Evolutionary conservation across 495 filamentous ascomycete species (phyloP), one percentile per base, ranked within the genome.

Genomic region (Lophiostoma macrostomum): DNA sequence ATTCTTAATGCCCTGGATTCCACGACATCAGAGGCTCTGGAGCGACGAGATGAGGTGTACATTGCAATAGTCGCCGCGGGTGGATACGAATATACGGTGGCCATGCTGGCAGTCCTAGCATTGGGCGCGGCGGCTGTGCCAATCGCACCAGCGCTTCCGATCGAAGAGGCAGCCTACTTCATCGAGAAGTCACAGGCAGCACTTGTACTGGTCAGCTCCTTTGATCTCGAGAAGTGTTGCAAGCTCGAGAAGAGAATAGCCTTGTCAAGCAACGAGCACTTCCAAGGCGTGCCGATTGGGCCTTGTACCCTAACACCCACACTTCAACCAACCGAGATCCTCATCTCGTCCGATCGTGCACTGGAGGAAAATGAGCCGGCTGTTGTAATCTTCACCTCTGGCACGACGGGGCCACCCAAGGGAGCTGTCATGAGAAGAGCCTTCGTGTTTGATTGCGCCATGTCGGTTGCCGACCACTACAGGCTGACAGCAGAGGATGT

Each of bases 41-140:
- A 61, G 3, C 54, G 57, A 5, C 56, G 70, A 20, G 63, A 70
- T 11, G 74, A 75, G 49, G 69, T 77, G 7, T 76, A 71, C 49
- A 68, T 77, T 50, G 72, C 69, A 1, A 46, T 77, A 3, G 55
- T 77, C 14, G 74, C 72, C 3, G 65, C 73, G 0, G 74, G 75
- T 1, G 72, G 74, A 0, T 77, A 76, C 54, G 75, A 76, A 44
- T 77, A 73, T 28, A 67, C 72, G 0, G 73, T 76, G 7, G 73
- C 68, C 0, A 70, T 76, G 42, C 61, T 75, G 12, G 69, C 74
- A 0, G 69, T 72, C 10, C 61, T 76, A 11, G 72, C 75, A 1
- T 27, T 74, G 0, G 73, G 75, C 1, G 73, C 72, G 1, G 75
- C 74, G 0, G 61, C 64, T 0, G 68, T 71, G 12, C 68, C 68